Evolutionary conservation across 2,329 filamentous ascomycete genomes (phyloP).

Genomic region (Neopestalotiopsis sp.): DNA sequence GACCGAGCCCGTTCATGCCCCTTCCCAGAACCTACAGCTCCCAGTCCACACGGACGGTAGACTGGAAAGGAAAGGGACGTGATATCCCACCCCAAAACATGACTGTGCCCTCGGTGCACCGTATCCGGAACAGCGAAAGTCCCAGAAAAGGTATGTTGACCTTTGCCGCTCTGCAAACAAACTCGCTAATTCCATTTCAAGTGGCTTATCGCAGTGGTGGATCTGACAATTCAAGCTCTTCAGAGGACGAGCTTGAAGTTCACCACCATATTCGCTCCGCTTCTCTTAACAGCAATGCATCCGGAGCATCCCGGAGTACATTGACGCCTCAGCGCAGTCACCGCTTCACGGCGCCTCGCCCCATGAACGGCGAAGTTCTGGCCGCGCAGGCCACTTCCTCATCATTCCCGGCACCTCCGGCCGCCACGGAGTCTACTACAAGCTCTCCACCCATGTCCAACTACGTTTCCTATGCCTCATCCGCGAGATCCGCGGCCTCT

Average conservation of each 20-base stretch:
- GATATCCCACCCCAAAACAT: constrained; percentile 18
- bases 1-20: constrained; percentile 43
- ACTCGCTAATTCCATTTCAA: neutral
- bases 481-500: constrained; percentile 31
- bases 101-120: neutral
- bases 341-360: constrained; percentile 32
- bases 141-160: constrained; percentile 11
- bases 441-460: constrained; percentile 20
- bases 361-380: constrained; percentile 24
- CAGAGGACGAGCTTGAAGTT: constrained; percentile 30
- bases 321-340: constrained; percentile 27
- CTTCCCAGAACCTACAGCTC: constrained; percentile 51
- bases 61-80: constrained; percentile 32
- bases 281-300: constrained; percentile 19
- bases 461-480: constrained; percentile 28
- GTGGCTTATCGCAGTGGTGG: constrained; percentile 21
- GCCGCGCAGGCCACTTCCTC: constrained; percentile 21
- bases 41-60: constrained; percentile 35
- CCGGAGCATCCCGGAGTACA: constrained; percentile 22
- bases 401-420: constrained; percentile 20
- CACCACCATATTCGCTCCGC: constrained; percentile 15
- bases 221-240: constrained; percentile 24
- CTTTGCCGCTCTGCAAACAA: constrained; percentile 16
- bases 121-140: constrained; percentile 27
- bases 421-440: neutral